Evolutionary conservation across 306 rosid species (phyloP).

Genomic region (Vigna trinervia): DNA sequence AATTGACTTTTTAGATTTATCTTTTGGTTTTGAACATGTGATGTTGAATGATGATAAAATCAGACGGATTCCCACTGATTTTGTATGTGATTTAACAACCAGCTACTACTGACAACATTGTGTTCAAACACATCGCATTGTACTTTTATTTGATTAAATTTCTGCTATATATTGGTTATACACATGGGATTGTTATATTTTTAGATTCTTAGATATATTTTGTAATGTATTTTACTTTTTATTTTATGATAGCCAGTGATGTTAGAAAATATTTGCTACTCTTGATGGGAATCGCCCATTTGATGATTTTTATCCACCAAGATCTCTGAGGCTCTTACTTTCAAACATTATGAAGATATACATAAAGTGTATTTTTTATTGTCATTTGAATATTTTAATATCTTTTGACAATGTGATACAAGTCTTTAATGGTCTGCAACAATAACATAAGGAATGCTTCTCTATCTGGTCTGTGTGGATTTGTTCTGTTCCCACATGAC

Average conservation of each 20-base stretch:
- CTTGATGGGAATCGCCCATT: conserved; percentile 53
- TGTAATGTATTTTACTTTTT: neutral
- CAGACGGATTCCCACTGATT: conserved; percentile 63
- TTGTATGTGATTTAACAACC: conserved; percentile 47
- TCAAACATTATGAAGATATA: no score
- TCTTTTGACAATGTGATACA: neutral
- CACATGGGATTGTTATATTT: no score
- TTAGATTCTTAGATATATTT: neutral
- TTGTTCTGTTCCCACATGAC: conserved; percentile 63
- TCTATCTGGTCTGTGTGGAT: conserved; percentile 86
- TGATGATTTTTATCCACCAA: conserved; percentile 58
- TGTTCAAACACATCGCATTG: neutral
- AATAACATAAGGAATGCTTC: conserved; percentile 50
- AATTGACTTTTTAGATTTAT: neutral
- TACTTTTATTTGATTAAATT: no score
- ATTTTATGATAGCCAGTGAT: conserved; percentile 38
- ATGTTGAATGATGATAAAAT: conserved; percentile 51
- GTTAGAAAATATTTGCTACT: conserved; percentile 56
- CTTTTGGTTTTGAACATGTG: neutral
- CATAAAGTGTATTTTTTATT: no score
- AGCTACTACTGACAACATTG: conserved; percentile 59
- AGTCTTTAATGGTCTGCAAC: neutral
- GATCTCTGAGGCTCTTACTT: conserved; percentile 54
- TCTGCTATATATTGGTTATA: no score
- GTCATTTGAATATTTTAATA: no score